Conservation (phyloP, 169 alveolate genomes). For the Theileria annulata region DNA sequence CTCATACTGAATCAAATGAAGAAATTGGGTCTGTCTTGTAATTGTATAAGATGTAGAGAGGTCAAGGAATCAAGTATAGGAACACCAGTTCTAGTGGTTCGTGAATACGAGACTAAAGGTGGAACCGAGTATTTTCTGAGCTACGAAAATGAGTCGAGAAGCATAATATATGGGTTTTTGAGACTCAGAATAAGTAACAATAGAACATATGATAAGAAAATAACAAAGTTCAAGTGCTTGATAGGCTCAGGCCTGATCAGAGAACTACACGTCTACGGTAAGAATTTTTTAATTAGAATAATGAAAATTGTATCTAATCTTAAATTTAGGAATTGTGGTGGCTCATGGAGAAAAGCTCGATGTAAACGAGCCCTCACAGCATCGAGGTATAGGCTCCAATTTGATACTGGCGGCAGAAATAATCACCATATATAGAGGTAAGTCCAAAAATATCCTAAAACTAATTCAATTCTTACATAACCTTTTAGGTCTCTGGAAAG, state of each 20-base stretch:
- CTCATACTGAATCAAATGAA: conserved; percentile 79
- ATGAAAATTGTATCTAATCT: neutral
- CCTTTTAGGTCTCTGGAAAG: conserved; percentile 82
- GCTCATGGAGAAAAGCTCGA: conserved; percentile 29
- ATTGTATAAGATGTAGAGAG: conserved; percentile 92
- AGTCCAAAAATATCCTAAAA: neutral
- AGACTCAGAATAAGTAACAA: conserved; percentile 82
- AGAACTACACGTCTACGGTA: conserved; percentile 91
- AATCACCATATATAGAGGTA: conserved; percentile 57
- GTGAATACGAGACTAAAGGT: conserved; percentile 72
- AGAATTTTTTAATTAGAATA: neutral
- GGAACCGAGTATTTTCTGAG: conserved; percentile 79
- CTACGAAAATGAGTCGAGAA: conserved; percentile 68
- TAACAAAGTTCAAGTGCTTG: conserved; percentile 67
- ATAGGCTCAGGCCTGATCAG: conserved; percentile 86
- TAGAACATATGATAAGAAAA: conserved; percentile 44
- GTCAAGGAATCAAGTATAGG: conserved; percentile 76
- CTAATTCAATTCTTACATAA: conserved; percentile 15
- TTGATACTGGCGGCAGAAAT: conserved; percentile 75
- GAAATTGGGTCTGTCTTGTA: conserved; percentile 81
- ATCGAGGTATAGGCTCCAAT: conserved; percentile 71
- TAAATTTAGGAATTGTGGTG: conserved; percentile 10
- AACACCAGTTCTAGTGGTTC: conserved; percentile 38
- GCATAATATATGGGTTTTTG: conserved; percentile 82
- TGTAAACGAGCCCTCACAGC: conserved; percentile 46